Evolutionary conservation across 768 basidiomycete genomes (phyloP).

Genomic region (Lentinula detonsa): DNA sequence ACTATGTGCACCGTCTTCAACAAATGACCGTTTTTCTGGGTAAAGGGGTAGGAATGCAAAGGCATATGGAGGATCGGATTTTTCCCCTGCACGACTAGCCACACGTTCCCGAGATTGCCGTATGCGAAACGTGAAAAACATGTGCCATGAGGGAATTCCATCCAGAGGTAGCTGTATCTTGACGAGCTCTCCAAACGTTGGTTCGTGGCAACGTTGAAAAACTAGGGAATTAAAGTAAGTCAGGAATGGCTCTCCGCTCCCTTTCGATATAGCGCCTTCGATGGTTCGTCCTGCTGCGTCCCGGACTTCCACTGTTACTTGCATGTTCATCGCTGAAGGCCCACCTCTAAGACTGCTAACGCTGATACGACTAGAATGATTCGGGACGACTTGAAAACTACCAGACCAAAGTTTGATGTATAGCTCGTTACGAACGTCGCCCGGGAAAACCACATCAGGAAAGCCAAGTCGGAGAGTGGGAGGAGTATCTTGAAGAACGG

Average conservation of each 20-base stretch:
- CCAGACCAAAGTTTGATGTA: constrained; percentile 97
- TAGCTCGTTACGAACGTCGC: constrained; percentile 87
- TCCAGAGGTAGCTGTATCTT: constrained; percentile 74
- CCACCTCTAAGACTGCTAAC: constrained; percentile 57
- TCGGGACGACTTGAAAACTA: constrained; percentile 62
- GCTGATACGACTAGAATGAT: constrained; percentile 43
- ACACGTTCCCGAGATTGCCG: constrained; percentile 48
- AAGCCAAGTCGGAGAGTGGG: constrained; percentile 87
- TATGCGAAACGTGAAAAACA: constrained; percentile 92
- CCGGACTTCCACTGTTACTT: constrained; percentile 87
- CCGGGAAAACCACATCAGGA: constrained; percentile 94
- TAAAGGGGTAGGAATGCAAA: constrained; percentile 91
- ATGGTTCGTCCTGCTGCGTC: constrained; percentile 63
- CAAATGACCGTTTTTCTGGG: constrained; percentile 65
- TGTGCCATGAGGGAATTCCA: constrained; percentile 72
- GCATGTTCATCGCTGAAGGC: constrained; percentile 60
- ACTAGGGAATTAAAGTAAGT: constrained; percentile 88
- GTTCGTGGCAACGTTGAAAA: constrained; percentile 80
- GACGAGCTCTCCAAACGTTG: constrained; percentile 90
- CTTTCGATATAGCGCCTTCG: constrained; percentile 71
- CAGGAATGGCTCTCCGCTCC: constrained; percentile 78
- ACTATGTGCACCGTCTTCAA: constrained; percentile 86
- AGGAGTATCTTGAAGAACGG: constrained; percentile 74
- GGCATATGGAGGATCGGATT: constrained; percentile 74
- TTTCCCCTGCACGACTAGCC: constrained; percentile 31